A percentile compares a stretch with the other conserved stretches of the same genome.
Conservation (phyloP, 768 basidiomycete genomes). For the Saitozyma sp. region DNA sequence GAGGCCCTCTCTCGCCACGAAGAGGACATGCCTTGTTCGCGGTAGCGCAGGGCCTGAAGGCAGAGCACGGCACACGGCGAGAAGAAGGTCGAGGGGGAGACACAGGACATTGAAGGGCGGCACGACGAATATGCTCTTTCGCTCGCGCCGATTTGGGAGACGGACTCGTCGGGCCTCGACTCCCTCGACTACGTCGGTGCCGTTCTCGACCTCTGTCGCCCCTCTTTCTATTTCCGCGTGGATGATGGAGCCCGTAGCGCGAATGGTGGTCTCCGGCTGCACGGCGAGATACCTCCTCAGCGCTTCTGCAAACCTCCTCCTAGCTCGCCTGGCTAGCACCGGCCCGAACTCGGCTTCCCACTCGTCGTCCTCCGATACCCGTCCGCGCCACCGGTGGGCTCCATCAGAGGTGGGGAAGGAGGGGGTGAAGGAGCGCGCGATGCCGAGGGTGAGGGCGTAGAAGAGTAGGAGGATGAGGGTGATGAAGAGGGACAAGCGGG, state of each 20-base stretch:
- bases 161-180: background rate
- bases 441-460: conserved; percentile 21
- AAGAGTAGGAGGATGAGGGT: conserved; percentile 21
- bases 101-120: no score
- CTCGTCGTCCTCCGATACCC: conserved; percentile 15
- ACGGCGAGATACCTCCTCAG: conserved; percentile 9
- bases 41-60: no score
- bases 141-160: background rate
- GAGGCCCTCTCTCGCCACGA: no score
- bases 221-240: background rate
- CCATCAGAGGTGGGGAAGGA: background rate
- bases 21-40: no score
- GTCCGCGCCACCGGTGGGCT: conserved; percentile 22
- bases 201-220: background rate
- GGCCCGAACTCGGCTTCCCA: conserved; percentile 31
- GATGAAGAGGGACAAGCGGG: conserved; percentile 27
- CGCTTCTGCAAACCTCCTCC: conserved; percentile 9
- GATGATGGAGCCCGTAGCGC: no score
- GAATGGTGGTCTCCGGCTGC: no score
- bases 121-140: background rate
- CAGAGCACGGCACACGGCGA: no score
- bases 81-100: no score
- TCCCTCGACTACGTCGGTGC: background rate
- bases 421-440: conserved; percentile 9
- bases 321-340: conserved; percentile 12